Percentiles rank a stretch among this genome's conserved stretches.
Conservation (phyloP, 129 eudicot genomes). For the Chrysanthemum lavandulifolium region DNA sequence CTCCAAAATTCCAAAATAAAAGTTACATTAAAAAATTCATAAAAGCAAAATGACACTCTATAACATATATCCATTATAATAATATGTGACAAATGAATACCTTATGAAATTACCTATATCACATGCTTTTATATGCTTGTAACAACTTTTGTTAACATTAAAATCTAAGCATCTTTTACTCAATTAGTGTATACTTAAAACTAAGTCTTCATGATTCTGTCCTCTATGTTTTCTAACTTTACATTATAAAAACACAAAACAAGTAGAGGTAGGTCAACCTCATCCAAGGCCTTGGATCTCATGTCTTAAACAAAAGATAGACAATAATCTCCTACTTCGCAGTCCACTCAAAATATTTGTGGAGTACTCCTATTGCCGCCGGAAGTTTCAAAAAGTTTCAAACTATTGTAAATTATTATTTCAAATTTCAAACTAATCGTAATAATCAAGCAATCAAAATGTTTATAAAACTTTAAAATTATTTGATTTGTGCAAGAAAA, state of each 20-base stretch:
- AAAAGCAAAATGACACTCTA: neutral
- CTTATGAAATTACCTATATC: neutral
- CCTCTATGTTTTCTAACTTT: neutral
- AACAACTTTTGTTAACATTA: conserved; percentile 4
- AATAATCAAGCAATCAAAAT: too few relatives aligned
- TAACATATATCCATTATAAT: neutral
- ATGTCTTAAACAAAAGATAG: neutral
- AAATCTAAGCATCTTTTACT: conserved; percentile 3
- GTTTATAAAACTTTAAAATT: too few relatives aligned
- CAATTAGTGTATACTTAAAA: conserved; percentile 10
- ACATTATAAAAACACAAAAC: neutral
- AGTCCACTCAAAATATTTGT: neutral
- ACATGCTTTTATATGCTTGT: conserved; percentile 11
- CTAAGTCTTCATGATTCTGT: conserved; percentile 22
- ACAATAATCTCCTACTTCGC: conserved; percentile 25
- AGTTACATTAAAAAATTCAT: neutral
- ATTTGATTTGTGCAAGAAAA: too few relatives aligned
- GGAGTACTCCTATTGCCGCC: conserved; percentile 16
- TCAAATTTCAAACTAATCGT: neutral
- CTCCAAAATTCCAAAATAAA: too few relatives aligned
- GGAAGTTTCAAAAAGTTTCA: neutral
- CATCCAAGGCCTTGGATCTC: conserved; percentile 1
- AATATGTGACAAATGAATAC: neutral
- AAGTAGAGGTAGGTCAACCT: conserved; percentile 16
- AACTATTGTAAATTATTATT: conserved; percentile 12